Base-by-base conservation (phyloP, 192 early-diverging fungal genomes). In the Mortierella alpina region DNA sequence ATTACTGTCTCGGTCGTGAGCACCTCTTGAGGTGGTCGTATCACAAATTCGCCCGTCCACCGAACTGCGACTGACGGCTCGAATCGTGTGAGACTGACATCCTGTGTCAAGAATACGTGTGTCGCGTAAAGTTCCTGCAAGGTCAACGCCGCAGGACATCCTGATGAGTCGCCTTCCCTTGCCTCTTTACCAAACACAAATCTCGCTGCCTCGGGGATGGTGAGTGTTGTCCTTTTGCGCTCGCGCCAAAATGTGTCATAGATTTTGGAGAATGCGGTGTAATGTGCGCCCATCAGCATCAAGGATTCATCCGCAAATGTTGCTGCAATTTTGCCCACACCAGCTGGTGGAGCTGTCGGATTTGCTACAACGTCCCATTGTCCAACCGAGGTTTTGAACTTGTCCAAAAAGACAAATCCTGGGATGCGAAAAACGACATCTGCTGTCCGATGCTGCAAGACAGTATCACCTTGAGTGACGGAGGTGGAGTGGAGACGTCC, bases 91-190 rank as follows among this genome's bases (percentile, higher is more conserved):
- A 89, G 84, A 39, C 84, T 65, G 40, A 84, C 59, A 58, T 93
- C 82, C 48, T 82, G 81, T 1, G 88, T 84, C 62, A 93, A 46
- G 57, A 87, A 88, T 31, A 89, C 67, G 70, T 92, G 90, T 0
- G 89, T 87, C 1, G 90, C 89, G 63, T 92, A 88, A 9, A 87
- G 64, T 13, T 86, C 66, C 20, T 65, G 55, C 42, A 67, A 42
- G 5, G 74, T 85, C 40, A 72, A 15, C 9, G 79, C 64, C 41
- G 54, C 48, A 50, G 46, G 31, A 31, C 42, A n/a, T 66, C 50
- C 23, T 15, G 59, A 15, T 50, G 31, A 31, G 31, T 31, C 31
- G 31, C 31, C 31, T 31, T 31, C 31, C 3, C 31, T 31, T 31
- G 31, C 51, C 18, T 86, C 66, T 8, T 70, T 75, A 18, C 50